Conservation (phyloP, 192 early-diverging fungal genomes). For the Kickxella alabastrina region DNA sequence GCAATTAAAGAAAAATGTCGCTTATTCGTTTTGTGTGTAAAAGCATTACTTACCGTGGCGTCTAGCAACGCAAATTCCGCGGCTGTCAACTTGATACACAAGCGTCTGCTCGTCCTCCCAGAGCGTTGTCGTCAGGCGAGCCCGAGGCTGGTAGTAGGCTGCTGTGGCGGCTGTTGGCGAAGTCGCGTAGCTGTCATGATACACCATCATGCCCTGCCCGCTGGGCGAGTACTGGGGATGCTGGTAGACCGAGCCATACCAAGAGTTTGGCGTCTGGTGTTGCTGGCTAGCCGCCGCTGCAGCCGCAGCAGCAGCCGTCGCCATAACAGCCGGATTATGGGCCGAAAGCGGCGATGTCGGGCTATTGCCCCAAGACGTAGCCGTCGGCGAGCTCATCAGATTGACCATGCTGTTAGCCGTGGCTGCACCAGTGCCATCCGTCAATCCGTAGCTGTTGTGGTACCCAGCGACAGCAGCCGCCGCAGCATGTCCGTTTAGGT, state of each 20-base stretch:
- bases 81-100: conserved; percentile 77
- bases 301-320: conserved; percentile 33
- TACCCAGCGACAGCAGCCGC: conserved; percentile 37
- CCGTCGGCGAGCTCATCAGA: conserved; percentile 40
- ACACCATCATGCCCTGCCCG: conserved; percentile 48
- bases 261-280: conserved; percentile 37
- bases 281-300: conserved; percentile 39
- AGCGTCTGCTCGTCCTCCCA: conserved; percentile 82
- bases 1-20: too few species aligned
- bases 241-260: conserved; percentile 48
- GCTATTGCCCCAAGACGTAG: conserved; percentile 41
- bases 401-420: conserved; percentile 35
- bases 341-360: conserved; percentile 40
- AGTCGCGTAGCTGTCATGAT: conserved; percentile 44
- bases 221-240: conserved; percentile 48
- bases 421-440: conserved; percentile 32
- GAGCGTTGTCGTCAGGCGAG: conserved; percentile 62
- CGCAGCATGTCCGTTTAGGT: conserved; percentile 44
- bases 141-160: conserved; percentile 51
- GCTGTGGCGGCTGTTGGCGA: conserved; percentile 47
- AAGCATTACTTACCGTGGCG: conserved; percentile 60
- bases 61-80: conserved; percentile 75
- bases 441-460: conserved; percentile 51
- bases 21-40: too few species aligned
- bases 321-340: conserved; percentile 16